Evolutionary conservation across 202 grass and related monocot genomes (phyloP).

Genomic region (Zizania palustris): DNA sequence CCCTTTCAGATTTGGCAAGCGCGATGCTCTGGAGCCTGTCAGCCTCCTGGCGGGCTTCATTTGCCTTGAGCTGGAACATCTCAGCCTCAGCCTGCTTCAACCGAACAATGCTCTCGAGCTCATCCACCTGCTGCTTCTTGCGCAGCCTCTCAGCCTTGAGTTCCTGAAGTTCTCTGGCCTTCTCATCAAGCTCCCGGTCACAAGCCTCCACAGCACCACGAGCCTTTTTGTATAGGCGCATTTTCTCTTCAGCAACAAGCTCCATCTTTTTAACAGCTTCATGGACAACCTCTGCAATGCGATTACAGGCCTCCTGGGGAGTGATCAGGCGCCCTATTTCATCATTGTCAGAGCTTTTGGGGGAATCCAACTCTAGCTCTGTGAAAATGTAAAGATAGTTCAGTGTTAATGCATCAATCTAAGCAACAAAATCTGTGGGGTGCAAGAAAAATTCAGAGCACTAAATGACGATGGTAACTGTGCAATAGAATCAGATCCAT

Average conservation of each 20-base stretch:
- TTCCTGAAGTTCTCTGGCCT: conserved; percentile 74
- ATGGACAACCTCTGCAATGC: conserved; percentile 94
- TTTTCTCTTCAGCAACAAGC: conserved; percentile 81
- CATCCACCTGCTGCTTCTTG: conserved; percentile 87
- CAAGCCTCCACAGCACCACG: conserved; percentile 67
- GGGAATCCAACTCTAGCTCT: conserved; percentile 89
- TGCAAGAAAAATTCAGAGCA: neutral
- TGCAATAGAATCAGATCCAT: neutral
- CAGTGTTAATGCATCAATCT: neutral
- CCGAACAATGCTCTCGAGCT: conserved; percentile 86
- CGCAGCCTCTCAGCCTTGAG: conserved; percentile 66
- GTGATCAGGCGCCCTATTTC: conserved; percentile 81
- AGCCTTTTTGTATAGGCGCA: conserved; percentile 74
- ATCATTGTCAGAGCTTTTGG: conserved; percentile 73
- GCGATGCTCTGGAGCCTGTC: conserved; percentile 93
- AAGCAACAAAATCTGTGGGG: conserved; percentile 9
- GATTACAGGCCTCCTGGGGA: conserved; percentile 89
- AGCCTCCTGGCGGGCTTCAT: conserved; percentile 79
- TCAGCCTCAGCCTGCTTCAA: conserved; percentile 85
- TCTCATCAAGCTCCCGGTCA: conserved; percentile 84
- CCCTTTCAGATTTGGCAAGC: conserved; percentile 83
- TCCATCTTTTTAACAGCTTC: conserved; percentile 97
- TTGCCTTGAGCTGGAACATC: conserved; percentile 99
- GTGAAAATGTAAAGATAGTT: conserved; percentile 2
- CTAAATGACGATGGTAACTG: neutral